Conservation (phyloP, 2,329 filamentous ascomycete species). For the Capronia coronata region DNA sequence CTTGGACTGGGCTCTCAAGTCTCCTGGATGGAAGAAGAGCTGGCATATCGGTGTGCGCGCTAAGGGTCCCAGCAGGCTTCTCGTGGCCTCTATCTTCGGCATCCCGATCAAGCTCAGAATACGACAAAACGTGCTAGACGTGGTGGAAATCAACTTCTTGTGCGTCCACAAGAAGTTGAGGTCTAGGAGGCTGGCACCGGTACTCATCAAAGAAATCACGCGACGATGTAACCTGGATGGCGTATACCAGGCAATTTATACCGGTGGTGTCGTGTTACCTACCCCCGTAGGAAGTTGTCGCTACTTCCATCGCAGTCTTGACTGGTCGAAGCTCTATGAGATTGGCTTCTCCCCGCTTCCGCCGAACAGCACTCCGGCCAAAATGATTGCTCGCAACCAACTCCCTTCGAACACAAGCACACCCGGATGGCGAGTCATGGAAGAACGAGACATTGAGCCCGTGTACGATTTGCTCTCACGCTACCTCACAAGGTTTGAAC, state of each 20-base stretch:
- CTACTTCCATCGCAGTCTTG: constrained; percentile 88
- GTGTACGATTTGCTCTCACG: constrained; percentile 68
- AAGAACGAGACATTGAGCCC: constrained; percentile 66
- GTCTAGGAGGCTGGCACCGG: constrained; percentile 81
- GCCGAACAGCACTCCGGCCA: constrained; percentile 70
- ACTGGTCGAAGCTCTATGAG: constrained; percentile 95
- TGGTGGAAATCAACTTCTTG: constrained; percentile 95
- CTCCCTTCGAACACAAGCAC: constrained; percentile 68
- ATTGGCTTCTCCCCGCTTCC: constrained; percentile 90
- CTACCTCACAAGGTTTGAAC: constrained; percentile 73
- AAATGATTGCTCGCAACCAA: constrained; percentile 79
- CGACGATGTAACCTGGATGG: constrained; percentile 79
- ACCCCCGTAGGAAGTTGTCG: constrained; percentile 87
- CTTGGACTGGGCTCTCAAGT: constrained; percentile 88
- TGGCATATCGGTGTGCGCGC: constrained; percentile 95
- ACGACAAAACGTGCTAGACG: constrained; percentile 65
- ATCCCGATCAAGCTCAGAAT: constrained; percentile 80
- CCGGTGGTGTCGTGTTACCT: constrained; percentile 81
- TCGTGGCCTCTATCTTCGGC: constrained; percentile 93
- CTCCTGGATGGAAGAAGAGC: constrained; percentile 85
- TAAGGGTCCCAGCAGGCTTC: constrained; percentile 64
- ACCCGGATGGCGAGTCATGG: constrained; percentile 72
- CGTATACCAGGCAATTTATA: constrained; percentile 94
- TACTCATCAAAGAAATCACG: constrained; percentile 97
- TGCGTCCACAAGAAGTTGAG: constrained; percentile 97